These are phyloP conservation scores for Chlorella sp. DNA, from an alignment of 139 green algal genomes.

Conservation along the genomic window DNA sequence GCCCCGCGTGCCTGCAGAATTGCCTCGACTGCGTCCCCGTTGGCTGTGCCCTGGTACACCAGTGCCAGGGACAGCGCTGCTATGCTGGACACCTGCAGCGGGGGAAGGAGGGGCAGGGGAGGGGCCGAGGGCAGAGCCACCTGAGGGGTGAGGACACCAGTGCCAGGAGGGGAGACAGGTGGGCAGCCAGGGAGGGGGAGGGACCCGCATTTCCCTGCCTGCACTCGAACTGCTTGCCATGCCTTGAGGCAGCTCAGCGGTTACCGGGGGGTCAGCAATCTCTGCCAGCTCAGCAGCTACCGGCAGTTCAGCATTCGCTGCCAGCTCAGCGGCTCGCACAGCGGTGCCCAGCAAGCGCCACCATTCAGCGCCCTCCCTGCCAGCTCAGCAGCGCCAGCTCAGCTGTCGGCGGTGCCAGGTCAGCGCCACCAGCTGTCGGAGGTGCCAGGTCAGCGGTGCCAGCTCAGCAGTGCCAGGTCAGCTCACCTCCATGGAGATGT, in stretches of 20 bases:
- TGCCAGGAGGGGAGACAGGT: too few species aligned
- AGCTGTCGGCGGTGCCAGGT: background rate
- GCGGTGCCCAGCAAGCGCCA: too few species aligned
- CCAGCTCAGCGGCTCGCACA: too few species aligned
- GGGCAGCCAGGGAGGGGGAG: too few species aligned
- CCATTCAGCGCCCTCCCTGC: background rate
- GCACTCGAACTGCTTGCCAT: too few species aligned
- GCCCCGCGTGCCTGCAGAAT: slow-evolving; percentile 70
- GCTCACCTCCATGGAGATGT: slow-evolving; percentile 83
- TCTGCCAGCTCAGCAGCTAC: too few species aligned
- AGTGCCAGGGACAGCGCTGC: slow-evolving; percentile 93
- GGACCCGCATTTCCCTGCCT: too few species aligned
- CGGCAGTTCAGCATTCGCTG: too few species aligned
- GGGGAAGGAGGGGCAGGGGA: too few species aligned
- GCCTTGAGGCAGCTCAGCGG: too few species aligned
- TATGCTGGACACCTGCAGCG: slow-evolving; percentile 59
- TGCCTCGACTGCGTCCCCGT: slow-evolving; percentile 83
- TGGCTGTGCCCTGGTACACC: slow-evolving; percentile 83
- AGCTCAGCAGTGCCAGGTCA: background rate
- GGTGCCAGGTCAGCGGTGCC: background rate
- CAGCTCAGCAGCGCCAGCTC: background rate
- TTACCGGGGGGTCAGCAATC: too few species aligned
- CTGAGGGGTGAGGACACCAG: too few species aligned
- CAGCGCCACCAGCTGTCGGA: background rate
- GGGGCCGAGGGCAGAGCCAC: background rate